Evolutionary conservation across 768 basidiomycete species (phyloP).

Genomic region (Lactarius hengduanensis): DNA sequence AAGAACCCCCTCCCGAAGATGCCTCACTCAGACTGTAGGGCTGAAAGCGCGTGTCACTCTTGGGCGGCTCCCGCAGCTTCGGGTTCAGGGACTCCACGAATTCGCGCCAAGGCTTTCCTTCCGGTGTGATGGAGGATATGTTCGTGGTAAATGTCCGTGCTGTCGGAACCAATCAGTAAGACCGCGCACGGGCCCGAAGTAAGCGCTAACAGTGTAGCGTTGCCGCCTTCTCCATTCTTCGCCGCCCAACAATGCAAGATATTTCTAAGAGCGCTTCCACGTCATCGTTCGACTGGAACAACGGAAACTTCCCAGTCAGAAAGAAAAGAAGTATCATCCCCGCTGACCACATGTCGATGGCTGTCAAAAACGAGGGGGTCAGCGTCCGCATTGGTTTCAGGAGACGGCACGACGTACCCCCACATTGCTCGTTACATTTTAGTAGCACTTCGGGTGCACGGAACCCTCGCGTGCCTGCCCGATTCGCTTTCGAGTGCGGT

Average conservation of each 20-base stretch:
- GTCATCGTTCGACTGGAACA: constrained; percentile 93
- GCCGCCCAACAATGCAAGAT: constrained; percentile 78
- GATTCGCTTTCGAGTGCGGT: constrained; percentile 86
- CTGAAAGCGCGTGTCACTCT: constrained; percentile 52
- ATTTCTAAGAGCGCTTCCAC: constrained; percentile 96
- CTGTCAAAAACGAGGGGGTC: constrained; percentile 43
- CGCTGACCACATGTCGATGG: constrained; percentile 95
- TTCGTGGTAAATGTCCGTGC: constrained; percentile 92
- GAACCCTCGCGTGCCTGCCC: constrained; percentile 96
- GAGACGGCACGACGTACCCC: constrained; percentile 53
- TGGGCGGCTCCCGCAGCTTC: constrained; percentile 50
- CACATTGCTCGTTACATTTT: constrained; percentile 91
- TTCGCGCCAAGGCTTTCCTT: constrained; percentile 67
- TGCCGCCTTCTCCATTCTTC: constrained; percentile 80
- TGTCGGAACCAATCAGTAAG: constrained; percentile 35
- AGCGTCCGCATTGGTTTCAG: constrained; percentile 8
- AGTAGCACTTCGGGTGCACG: constrained; percentile 94
- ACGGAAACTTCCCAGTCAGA: constrained; percentile 86
- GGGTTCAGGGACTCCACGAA: constrained; percentile 83
- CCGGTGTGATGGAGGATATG: constrained; percentile 68
- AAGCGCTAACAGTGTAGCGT: constrained; percentile 72
- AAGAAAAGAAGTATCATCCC: constrained; percentile 93
- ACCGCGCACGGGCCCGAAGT: not conserved
- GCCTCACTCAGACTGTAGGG: constrained; percentile 42
- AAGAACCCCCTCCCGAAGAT: constrained; percentile 32